These are phyloP conservation scores for Borealophlyctis nickersoniae DNA, from an alignment of 192 early-diverging fungal genomes.

Conservation along the genomic window DNA sequence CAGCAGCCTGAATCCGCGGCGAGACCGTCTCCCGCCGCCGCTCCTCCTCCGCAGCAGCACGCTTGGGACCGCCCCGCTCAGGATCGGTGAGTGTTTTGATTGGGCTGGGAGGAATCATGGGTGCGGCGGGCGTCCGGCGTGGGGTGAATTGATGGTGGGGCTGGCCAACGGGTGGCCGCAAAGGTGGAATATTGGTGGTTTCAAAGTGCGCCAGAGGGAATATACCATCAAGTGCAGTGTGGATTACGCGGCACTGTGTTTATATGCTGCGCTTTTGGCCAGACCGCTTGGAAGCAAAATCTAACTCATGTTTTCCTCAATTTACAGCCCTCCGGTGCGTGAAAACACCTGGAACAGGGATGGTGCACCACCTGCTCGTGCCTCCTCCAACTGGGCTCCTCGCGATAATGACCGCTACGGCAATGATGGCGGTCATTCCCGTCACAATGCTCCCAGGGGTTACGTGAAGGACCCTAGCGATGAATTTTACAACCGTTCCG, in stretches of 20 bases:
- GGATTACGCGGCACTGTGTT: no score
- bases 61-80: not conserved
- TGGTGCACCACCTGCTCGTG: slow-evolving; percentile 1
- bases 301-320: not conserved
- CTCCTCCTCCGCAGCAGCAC: slow-evolving; percentile 13
- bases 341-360: slow-evolving; percentile 2
- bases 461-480: slow-evolving; percentile 51
- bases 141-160: no score
- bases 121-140: no score
- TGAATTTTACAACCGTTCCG: slow-evolving; percentile 69
- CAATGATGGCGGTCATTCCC: not conserved
- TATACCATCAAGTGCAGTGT: no score
- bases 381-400: not conserved
- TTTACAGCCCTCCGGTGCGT: not conserved
- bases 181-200: no score
- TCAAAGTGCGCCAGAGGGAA: no score
- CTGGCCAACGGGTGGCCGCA: no score
- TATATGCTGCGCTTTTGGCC: no score
- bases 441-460: slow-evolving; percentile 34
- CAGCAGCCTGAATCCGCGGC: slow-evolving; percentile 4
- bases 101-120: no score
- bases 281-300: not conserved
- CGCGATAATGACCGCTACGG: slow-evolving; percentile 6
- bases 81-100: not conserved
- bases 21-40: slow-evolving; percentile 3